A percentile compares a stretch with the other conserved stretches of the same genome.
Evolutionary conservation across 2,329 filamentous ascomycete genomes (phyloP).

Genomic region (Hypoxylon rubiginosum): DNA sequence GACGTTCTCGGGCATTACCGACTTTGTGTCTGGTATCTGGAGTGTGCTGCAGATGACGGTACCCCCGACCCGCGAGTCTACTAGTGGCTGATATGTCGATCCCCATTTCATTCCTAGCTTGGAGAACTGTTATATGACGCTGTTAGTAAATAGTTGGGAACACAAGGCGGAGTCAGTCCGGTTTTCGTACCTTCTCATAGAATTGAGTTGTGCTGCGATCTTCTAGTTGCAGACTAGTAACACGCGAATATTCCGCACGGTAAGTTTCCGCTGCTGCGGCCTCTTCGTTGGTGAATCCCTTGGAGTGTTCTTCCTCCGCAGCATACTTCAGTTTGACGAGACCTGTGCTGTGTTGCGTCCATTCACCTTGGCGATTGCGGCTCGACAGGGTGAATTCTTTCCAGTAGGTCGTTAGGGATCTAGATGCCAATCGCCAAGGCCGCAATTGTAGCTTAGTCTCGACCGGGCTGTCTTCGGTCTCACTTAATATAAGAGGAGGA

Average conservation of each 20-base stretch:
- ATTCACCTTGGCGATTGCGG: constrained; percentile 46
- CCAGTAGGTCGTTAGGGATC: constrained; percentile 49
- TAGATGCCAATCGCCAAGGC: constrained; percentile 48
- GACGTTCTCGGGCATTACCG: constrained; percentile 45
- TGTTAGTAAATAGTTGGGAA: constrained; percentile 3
- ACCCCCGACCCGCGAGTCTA: constrained; percentile 40
- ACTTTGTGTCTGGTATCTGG: constrained; percentile 46
- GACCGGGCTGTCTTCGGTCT: constrained; percentile 45
- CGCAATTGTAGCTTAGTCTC: constrained; percentile 49
- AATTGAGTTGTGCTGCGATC: constrained; percentile 44
- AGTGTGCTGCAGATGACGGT: constrained; percentile 43
- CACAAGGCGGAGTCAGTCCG: not conserved
- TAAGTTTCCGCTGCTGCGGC: constrained; percentile 42
- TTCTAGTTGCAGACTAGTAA: constrained; percentile 33
- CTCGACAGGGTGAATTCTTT: constrained; percentile 48
- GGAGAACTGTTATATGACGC: constrained; percentile 31
- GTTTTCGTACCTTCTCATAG: constrained; percentile 41
- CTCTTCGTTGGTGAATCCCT: constrained; percentile 46
- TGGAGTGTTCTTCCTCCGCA: constrained; percentile 40
- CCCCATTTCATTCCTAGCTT: constrained; percentile 49
- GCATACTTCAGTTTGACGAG: constrained; percentile 48
- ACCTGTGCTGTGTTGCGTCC: constrained; percentile 49
- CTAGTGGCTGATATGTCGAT: constrained; percentile 44
- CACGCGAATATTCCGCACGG: constrained; percentile 45
- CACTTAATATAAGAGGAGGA: constrained; percentile 43